Evolutionary conservation across 106 monocot genomes (phyloP), one percentile per base, ranked within the genome.

Genomic region (Dioscorea dumetorum): DNA sequence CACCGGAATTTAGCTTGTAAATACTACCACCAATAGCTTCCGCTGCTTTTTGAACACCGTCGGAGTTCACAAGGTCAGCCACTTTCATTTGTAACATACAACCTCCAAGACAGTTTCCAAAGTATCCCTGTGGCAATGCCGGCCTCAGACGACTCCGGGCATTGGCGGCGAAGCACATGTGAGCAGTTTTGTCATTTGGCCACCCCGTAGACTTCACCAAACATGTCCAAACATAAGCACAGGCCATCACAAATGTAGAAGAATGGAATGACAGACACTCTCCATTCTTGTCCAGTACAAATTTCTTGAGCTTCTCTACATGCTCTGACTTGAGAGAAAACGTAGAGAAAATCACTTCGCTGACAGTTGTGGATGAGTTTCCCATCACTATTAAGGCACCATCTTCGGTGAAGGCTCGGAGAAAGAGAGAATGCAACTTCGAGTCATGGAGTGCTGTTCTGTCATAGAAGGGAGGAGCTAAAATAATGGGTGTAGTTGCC

Each of bases 61-160:
- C 49, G 1, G 63, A 64, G 5, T 69, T 62, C 15, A 52, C 22
- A 8, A 84, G 48, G 0, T 79, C 76, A 4, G 50, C 23, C 2
- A 50, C 49, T 23, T 18, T 35, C 19, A 59, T 57, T 49, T 52
- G 58, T 1, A 50, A 70, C 1, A 58, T 6, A 28, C 69, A 68
- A 0, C 18, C 0, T 0, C 35, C 33, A 4, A 84, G 7, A 69
- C 83, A 88, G 51, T 84, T 88, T 2, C 87, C 87, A 51, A 88
- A 81, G 74, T 88, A 88, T 11, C 15, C 33, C 32, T 6, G 22
- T 0, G 79, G 79, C 11, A 79, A 5, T 2, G 66, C 28, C 20
- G 72, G 72, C 34, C 58, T 9, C 24, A 73, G 14, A 28, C 83
- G 48, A 4, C 50, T n/a, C 20, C 83, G 50, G 49, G 21, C 71